These are phyloP conservation scores for Hypoxylon trugodes DNA, from an alignment of 495 filamentous ascomycete genomes.

Conservation along the genomic window DNA sequence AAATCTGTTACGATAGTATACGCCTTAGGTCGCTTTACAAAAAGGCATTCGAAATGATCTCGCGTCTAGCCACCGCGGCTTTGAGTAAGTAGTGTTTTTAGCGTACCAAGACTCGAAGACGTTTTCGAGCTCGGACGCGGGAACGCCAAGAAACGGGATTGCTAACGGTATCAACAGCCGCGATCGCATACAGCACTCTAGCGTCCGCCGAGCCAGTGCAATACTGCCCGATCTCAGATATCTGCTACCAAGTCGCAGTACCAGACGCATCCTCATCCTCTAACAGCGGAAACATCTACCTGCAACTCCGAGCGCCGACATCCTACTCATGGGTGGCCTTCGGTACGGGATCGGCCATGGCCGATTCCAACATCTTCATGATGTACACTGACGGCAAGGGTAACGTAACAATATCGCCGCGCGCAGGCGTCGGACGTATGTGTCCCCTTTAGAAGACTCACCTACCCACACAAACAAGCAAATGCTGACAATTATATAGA, in stretches of 20 bases:
- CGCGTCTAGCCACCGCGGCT: conserved; percentile 16
- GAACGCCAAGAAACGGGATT: background rate
- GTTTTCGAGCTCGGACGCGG: background rate
- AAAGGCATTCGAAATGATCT: conserved; percentile 11
- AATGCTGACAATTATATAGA: too few relatives aligned
- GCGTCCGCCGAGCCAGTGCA: conserved; percentile 30
- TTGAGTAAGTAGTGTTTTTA: conserved; percentile 33
- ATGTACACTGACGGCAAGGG: conserved; percentile 67
- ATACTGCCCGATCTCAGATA: conserved; percentile 41
- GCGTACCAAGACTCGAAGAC: background rate
- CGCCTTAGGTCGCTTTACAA: background rate
- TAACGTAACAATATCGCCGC: conserved; percentile 72
- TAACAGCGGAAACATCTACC: conserved; percentile 63
- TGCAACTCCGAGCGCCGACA: conserved; percentile 70
- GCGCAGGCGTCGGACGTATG: conserved; percentile 58
- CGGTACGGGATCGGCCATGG: conserved; percentile 70
- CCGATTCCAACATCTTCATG: conserved; percentile 72
- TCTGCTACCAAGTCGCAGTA: conserved; percentile 59
- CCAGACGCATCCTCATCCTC: conserved; percentile 51
- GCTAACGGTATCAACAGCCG: conserved; percentile 25
- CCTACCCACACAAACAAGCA: too few relatives aligned
- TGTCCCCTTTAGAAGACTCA: too few relatives aligned
- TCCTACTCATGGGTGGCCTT: conserved; percentile 70
- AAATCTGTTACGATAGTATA: background rate
- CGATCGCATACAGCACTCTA: conserved; percentile 29